Base-by-base conservation (phyloP, 73 alveolate species). In the Paramecium pentaurelia region DNA sequence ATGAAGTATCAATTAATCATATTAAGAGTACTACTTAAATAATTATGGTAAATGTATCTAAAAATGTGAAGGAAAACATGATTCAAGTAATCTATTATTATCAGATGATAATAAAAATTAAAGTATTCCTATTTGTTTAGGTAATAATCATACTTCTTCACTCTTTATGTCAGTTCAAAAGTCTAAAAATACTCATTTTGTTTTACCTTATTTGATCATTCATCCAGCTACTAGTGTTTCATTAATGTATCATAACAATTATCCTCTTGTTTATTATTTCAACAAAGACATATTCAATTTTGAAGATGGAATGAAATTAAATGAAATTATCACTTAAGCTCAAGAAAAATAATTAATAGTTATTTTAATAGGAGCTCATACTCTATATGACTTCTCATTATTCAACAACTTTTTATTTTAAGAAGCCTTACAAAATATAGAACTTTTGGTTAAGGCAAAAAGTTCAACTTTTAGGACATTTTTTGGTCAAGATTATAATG, bases 1-100 rank as follows among this genome's bases (percentile, higher is more conserved):
- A 38, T 73, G 87, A 73, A 8, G 87, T 73, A 73, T 37, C 47
- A 73, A 4, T 73, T 16, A 73, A 9, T 54, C 1, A 0, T 64
- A 73, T 37, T 37, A 73, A 73, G 87, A 73, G 87, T 73, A 16
- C 37, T 73, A 73, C 37, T 38, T 73, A 73, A 73, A 73, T n/a
- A 22, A 73, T 30, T 73, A 73, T 73, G 87, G 87, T 10, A 40
- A 20, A 73, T 73, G 87, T 14, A 37, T 73, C 16, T 22, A 32
- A 73, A 40, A 73, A 73, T 73, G 87, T 73, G 87, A 73, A 8
- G 84, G 84, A 64, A 32, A 64, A 11, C 84, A 64, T 64, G 84
- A 64, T 64, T 64, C 70, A 8, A 54, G 28, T 34, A 64, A 64
- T 27, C 30, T 64, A 64, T 34, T 64, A 32, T 28, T 64, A 10